phyloP scores from a whole-genome alignment of 2,329 filamentous ascomycete genomes.

The Neophaeococcomyces aloes region DNA sequence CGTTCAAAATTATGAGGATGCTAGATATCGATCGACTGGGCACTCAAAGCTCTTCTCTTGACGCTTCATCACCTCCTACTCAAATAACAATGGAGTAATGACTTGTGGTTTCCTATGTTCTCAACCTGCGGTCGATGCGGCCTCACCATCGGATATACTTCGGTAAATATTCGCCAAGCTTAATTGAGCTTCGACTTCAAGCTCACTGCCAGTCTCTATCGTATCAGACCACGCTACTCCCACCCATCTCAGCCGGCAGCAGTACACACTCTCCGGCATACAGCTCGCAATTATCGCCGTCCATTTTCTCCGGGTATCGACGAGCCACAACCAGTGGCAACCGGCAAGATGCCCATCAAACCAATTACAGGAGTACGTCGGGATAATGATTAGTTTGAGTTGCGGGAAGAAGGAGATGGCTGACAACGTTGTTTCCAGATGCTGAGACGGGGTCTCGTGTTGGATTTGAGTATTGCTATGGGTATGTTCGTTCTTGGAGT shows the following conservation, averaged over 20 bases:
- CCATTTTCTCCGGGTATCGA: too few relatives aligned
- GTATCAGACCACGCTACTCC: neutral
- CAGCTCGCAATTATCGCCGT: too few relatives aligned
- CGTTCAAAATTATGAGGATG: too few relatives aligned
- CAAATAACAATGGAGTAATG: too few relatives aligned
- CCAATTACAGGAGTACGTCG: constrained; percentile 40
- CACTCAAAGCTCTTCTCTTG: too few relatives aligned
- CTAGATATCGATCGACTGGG: too few relatives aligned
- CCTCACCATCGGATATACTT: neutral
- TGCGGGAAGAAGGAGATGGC: constrained; percentile 13
- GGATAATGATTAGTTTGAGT: neutral
- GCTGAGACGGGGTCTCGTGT: constrained; percentile 54
- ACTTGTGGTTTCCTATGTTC: too few relatives aligned
- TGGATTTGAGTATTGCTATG: constrained; percentile 56
- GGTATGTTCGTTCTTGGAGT: too few relatives aligned
- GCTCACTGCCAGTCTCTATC: constrained; percentile 3
- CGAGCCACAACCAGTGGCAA: neutral
- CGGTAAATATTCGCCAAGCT: constrained; percentile 3
- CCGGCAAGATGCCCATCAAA: constrained; percentile 33
- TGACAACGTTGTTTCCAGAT: constrained; percentile 37
- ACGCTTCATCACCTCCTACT: too few relatives aligned
- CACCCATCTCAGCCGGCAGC: neutral
- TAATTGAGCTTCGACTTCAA: constrained; percentile 2
- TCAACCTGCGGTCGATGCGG: too few relatives aligned
- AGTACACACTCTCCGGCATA: too few relatives aligned